Base-by-base conservation (phyloP, 148 eudicot species). In the Chenopodium formosanum region DNA sequence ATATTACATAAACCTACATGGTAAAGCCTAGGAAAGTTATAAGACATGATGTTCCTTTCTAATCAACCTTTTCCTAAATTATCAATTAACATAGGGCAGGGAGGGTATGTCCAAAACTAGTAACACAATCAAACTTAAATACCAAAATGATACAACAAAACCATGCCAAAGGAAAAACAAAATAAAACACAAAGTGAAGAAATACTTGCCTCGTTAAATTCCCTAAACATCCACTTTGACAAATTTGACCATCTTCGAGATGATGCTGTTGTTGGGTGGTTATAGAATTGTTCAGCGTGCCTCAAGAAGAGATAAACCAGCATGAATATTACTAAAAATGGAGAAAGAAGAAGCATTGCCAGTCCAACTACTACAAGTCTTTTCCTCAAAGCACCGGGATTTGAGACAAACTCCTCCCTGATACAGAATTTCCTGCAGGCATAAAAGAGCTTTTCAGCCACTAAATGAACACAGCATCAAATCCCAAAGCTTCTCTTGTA, bases 171-270 rank as follows among this genome's bases (percentile, higher is more conserved):
- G 62, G 17, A 12, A 40, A 31, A 80, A 29, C 69, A 37, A 68
- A 40, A 40, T 40, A 69, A 58, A 73, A 9, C 62, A 46, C 32
- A 68, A 27, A 62, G 48, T 29, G 73, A 19, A 78, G 82, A 86
- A 40, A 75, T 9, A 87, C 63, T 80, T 92, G 90, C 99, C 99
- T 96, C 99, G 19, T 94, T 96, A 84, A 88, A 94, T 85, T 96
- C 99, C 80, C 99, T 86, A 83, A 92, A 92, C 83, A 91, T 89
- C 98, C 98, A 95, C 86, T 85, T 91, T 37, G 98, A 91, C 72
- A 95, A 90, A 83, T 94, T 96, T 78, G 98, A 96, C 99, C 99
- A 96, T 88, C 97, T 90, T 72, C 98, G 89, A 73, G 99, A 96
- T 69, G 98, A 94, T 82, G 95, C 99, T 25, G 94, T 90, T 62